Percentiles rank a stretch among this genome's conserved stretches.
These are phyloP conservation scores for Globisporangium uncinulatum DNA, from an alignment of 352 stramenopile species.

Conservation along the genomic window DNA sequence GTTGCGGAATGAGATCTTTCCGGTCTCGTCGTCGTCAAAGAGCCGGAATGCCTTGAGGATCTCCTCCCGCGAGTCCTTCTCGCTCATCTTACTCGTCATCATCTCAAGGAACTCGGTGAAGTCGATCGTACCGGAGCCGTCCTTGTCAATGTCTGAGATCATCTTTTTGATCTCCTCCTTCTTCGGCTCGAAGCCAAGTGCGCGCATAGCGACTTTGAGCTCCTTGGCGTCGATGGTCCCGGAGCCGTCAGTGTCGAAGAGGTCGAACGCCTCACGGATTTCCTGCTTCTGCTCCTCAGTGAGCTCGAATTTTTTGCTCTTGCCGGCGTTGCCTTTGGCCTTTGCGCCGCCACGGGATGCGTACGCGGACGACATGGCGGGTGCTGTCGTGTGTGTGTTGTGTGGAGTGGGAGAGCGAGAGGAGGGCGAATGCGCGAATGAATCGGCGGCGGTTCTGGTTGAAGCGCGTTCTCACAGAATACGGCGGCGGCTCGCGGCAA, in stretches of 20 bases:
- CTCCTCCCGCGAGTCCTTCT: constrained; percentile 95
- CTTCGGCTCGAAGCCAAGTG: constrained; percentile 95
- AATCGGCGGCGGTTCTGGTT: background rate
- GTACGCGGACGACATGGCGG: constrained; percentile 61
- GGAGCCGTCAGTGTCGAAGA: constrained; percentile 96
- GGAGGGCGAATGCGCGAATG: background rate
- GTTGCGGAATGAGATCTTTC: constrained; percentile 96
- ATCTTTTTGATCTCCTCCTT: constrained; percentile 98
- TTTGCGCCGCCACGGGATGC: constrained; percentile 54
- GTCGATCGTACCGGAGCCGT: constrained; percentile 92
- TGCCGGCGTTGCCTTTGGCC: constrained; percentile 58
- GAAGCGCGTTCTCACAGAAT: too few species aligned
- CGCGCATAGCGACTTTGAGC: constrained; percentile 95
- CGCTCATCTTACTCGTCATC: constrained; percentile 97
- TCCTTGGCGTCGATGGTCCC: constrained; percentile 95
- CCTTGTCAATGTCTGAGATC: constrained; percentile 96
- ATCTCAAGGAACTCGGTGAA: constrained; percentile 98
- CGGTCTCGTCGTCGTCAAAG: constrained; percentile 97
- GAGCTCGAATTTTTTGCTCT: constrained; percentile 85
- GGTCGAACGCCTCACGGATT: constrained; percentile 94
- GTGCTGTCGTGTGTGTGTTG: background rate
- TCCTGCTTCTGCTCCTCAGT: constrained; percentile 95
- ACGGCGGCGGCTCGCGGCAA: too few species aligned
- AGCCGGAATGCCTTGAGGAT: constrained; percentile 98
- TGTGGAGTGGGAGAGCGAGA: background rate